Evolutionary conservation across 2,329 filamentous ascomycete genomes (phyloP).

Genomic region (Tolypocladium pustulatum): DNA sequence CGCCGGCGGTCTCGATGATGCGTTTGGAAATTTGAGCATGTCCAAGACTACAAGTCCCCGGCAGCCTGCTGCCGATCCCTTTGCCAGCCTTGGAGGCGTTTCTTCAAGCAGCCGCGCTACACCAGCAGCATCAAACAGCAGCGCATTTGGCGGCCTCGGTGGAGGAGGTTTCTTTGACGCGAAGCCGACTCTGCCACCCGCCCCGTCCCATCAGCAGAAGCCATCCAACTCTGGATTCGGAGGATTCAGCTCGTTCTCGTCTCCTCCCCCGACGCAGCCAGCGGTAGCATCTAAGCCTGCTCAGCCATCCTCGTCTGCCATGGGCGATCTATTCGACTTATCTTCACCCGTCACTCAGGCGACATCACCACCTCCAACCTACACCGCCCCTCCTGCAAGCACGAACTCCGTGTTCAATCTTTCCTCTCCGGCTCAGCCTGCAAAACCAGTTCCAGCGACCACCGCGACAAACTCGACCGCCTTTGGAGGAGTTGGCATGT

Average conservation of each 20-base stretch:
- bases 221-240: conserved; percentile 53
- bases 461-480: conserved; percentile 21
- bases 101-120: conserved; percentile 21
- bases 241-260: conserved; percentile 52
- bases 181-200: conserved; percentile 50
- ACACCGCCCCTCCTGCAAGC: conserved; percentile 25
- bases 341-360: conserved; percentile 40
- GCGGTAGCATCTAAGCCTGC: conserved; percentile 26
- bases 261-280: conserved; percentile 26
- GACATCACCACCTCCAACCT: conserved; percentile 28
- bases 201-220: conserved; percentile 37
- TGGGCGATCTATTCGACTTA: conserved; percentile 78
- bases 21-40: conserved; percentile 46
- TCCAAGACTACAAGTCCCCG: conserved; percentile 23
- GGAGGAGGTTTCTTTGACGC: conserved; percentile 79
- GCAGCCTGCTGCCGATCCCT: conserved; percentile 43
- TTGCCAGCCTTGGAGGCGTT: conserved; percentile 45
- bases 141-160: conserved; percentile 42
- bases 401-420: conserved; percentile 72
- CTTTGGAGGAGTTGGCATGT: conserved; percentile 29
- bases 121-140: conserved; percentile 23
- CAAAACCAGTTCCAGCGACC: conserved; percentile 28
- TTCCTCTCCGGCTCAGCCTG: conserved; percentile 40
- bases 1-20: conserved; percentile 64
- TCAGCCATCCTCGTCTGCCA: conserved; percentile 42